phyloP scores from a whole-genome alignment of 2,329 filamentous ascomycete species.

The Penicillium thymicola region DNA sequence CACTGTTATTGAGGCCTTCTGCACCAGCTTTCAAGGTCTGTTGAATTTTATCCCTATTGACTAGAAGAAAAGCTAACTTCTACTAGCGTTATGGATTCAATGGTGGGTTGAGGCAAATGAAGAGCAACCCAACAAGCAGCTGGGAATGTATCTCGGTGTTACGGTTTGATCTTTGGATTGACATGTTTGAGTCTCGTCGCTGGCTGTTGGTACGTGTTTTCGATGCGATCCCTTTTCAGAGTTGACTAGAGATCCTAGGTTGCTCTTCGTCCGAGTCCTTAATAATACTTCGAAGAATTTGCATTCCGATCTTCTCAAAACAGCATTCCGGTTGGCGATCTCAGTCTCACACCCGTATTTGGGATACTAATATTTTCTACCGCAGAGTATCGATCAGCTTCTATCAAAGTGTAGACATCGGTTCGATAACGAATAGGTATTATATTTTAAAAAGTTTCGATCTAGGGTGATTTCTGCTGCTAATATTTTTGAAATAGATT shows the following conservation, averaged over 20 bases:
- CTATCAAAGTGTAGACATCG: neutral
- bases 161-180: slow-evolving; percentile 7
- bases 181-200: slow-evolving; percentile 1
- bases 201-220: neutral
- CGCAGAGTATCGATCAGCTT: neutral
- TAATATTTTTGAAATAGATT: neutral
- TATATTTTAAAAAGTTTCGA: neutral
- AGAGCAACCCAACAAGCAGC: slow-evolving; percentile 10
- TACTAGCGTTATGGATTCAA: slow-evolving; percentile 14
- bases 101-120: slow-evolving; percentile 11
- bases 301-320: slow-evolving; percentile 1
- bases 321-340: neutral
- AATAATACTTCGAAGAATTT: neutral
- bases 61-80: neutral
- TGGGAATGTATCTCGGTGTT: slow-evolving; percentile 15
- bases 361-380: neutral
- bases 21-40: neutral
- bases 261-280: neutral
- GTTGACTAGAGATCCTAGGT: neutral
- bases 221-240: neutral
- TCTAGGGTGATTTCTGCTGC: neutral
- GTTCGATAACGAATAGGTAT: neutral
- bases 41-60: neutral
- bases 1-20: neutral
- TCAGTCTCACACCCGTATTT: neutral